Conservation (phyloP, 306 rosid genomes). For the Glycine soja region DNA sequence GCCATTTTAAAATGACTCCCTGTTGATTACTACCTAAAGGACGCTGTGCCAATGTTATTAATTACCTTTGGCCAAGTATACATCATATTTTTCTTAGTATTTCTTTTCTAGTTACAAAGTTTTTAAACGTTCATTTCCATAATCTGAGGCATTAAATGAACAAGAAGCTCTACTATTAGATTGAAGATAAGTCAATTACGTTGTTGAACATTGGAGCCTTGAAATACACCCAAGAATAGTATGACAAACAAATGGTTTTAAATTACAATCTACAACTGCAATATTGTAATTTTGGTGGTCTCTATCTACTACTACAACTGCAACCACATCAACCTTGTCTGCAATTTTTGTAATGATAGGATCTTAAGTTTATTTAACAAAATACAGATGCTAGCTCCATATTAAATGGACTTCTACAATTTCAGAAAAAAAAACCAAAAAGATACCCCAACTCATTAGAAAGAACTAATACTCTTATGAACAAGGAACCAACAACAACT, state of each 20-base stretch:
- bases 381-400: neutral
- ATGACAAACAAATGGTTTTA: neutral
- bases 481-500: no score
- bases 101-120: neutral
- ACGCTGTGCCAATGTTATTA: slow-evolving; percentile 74
- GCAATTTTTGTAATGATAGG: neutral
- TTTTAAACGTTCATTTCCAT: no score
- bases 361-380: neutral
- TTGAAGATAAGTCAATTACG: no score
- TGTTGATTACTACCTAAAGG: slow-evolving; percentile 71
- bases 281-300: neutral
- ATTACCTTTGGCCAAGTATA: slow-evolving; percentile 96
- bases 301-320: neutral
- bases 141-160: no score
- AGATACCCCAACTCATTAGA: neutral
- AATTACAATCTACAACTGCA: neutral
- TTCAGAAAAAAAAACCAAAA: neutral
- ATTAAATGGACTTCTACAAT: neutral
- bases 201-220: no score
- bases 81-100: slow-evolving; percentile 52
- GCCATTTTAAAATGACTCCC: slow-evolving; percentile 79
- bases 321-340: neutral
- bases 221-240: neutral
- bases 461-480: no score
- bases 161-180: no score